Conservation (phyloP, 768 basidiomycete species). For the Leccinum ochraceum region DNA sequence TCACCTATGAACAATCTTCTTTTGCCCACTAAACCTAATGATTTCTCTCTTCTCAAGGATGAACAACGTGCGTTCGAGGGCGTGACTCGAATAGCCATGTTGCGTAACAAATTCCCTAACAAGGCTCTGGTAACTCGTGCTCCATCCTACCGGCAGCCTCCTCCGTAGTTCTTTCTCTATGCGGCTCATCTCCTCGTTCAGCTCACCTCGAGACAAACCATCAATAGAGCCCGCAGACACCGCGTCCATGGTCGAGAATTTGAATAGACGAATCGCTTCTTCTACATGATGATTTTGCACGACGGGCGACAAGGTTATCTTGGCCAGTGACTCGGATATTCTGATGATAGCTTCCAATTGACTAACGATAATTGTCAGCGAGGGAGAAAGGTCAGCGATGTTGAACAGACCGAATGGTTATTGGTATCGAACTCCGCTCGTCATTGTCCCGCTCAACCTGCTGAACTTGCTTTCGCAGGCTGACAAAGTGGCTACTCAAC, state of each 20-base stretch:
- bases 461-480: slow-evolving; percentile 89
- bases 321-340: slow-evolving; percentile 95
- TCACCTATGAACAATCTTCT: slow-evolving; percentile 57
- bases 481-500: slow-evolving; percentile 94
- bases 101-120: slow-evolving; percentile 91
- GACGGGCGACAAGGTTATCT: slow-evolving; percentile 83
- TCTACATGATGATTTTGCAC: slow-evolving; percentile 95
- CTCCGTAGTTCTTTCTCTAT: slow-evolving; percentile 88
- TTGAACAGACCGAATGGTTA: slow-evolving; percentile 85
- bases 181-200: slow-evolving; percentile 89
- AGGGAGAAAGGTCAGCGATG: not conserved
- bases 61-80: slow-evolving; percentile 87
- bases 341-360: slow-evolving; percentile 99
- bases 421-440: slow-evolving; percentile 96
- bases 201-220: slow-evolving; percentile 85
- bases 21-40: slow-evolving; percentile 69
- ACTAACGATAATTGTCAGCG: slow-evolving; percentile 32
- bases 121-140: slow-evolving; percentile 92
- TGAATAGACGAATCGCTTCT: slow-evolving; percentile 97
- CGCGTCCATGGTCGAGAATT: slow-evolving; percentile 99
- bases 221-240: slow-evolving; percentile 93
- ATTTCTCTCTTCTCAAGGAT: slow-evolving; percentile 95
- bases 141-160: slow-evolving; percentile 92
- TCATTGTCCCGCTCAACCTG: slow-evolving; percentile 97
- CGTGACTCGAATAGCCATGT: slow-evolving; percentile 88